Evolutionary conservation across 208 protist species (phyloP).

Genomic region (Strigomonas culicis): DNA sequence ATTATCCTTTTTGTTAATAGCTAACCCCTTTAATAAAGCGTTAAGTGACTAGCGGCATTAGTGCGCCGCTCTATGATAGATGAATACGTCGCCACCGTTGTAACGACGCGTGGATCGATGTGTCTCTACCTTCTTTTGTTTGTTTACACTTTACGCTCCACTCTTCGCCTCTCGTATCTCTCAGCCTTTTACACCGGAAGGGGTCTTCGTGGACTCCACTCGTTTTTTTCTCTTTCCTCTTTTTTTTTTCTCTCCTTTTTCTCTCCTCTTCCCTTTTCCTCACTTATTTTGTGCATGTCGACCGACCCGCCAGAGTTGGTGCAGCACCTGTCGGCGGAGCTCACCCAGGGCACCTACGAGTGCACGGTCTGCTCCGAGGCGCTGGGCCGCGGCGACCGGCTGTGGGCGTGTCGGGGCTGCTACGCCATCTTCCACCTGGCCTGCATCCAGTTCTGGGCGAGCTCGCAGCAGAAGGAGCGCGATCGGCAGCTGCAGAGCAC

Average conservation of each 20-base stretch:
- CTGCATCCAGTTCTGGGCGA: slow-evolving; percentile 61
- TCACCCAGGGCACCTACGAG: slow-evolving; percentile 49
- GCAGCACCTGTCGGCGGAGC: slow-evolving; percentile 40
- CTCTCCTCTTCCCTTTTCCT: slow-evolving; percentile 10
- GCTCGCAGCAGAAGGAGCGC: slow-evolving; percentile 40
- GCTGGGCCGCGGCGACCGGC: slow-evolving; percentile 33
- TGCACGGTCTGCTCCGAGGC: slow-evolving; percentile 69
- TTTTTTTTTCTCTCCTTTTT: slow-evolving; percentile 12
- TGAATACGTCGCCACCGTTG: too few relatives aligned
- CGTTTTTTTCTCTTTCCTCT: not conserved
- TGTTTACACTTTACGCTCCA: not conserved
- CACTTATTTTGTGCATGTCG: not conserved
- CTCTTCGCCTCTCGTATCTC: not conserved
- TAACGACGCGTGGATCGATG: too few relatives aligned
- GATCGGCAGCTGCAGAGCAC: slow-evolving; percentile 28
- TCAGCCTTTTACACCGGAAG: not conserved
- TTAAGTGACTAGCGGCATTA: too few relatives aligned
- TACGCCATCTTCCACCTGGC: slow-evolving; percentile 71
- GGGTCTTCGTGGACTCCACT: not conserved
- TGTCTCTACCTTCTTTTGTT: not conserved
- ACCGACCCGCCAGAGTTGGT: slow-evolving; percentile 17
- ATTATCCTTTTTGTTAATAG: not conserved
- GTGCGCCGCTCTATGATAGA: too few relatives aligned
- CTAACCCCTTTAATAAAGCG: not conserved
- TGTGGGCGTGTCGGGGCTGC: slow-evolving; percentile 68